Base-by-base conservation (phyloP, 495 filamentous ascomycete genomes). In the Trichocladium uniseriatum region DNA sequence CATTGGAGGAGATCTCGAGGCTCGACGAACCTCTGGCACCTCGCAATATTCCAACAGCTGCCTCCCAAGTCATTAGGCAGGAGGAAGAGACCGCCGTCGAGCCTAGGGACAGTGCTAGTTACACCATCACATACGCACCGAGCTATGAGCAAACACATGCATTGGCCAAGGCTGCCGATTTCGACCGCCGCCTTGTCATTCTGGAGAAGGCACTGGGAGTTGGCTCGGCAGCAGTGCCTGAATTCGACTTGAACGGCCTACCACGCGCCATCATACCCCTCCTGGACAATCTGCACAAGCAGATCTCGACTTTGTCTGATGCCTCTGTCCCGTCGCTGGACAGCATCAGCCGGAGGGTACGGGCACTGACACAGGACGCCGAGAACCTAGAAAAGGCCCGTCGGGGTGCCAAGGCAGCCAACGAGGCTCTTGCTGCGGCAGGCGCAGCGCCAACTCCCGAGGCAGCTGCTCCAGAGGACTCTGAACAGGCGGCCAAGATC, bases 121-220 rank as follows among this genome's bases (percentile, higher is more conserved):
- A 81, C 63, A 79, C 71, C 13, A 63, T 80, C 47, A 75, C 71
- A 51, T 73, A 79, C 56, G 68, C 73, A 52, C 68, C 85, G 40
- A 60, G 68, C 24, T 80, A 80, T 50, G 71, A 81, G 39, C 71
- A 80, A 55, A 78, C 71, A 9, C 79, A 82, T 58, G 72, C 84
- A 16, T 75, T 96, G 11, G 79, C 83, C 16, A 85, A 87, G 58
- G 87, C 87, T 6, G 87, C 89, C 20, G 86, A 91, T 48, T 94
- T 97, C 52, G 92, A 96, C 61, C 71, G 76, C 28, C 82, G 92
- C 5, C 74, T 99, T 3, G 69, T 83, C 0, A 58, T 82, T 7
- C 71, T 99, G 28, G 92, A 99, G 67, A 81, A 80, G 42, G 77
- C 82, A 2, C 78, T 97, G 39, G 94, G 94, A 14, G 75, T 95